Base-by-base conservation (phyloP, 75 land plant species). In the Selaginella tamariscina region DNA sequence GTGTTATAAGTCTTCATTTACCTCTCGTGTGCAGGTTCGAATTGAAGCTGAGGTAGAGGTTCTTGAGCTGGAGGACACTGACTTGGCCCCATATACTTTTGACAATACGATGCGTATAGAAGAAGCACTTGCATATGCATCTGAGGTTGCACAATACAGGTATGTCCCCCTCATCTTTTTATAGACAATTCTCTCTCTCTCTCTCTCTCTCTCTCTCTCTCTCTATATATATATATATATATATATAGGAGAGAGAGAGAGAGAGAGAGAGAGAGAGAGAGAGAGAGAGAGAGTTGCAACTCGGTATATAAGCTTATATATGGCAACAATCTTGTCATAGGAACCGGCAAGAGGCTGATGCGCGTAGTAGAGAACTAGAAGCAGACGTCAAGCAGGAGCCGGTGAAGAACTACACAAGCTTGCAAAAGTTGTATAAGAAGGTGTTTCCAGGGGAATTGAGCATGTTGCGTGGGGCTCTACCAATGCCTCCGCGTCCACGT, bases 21-120 rank as follows among this genome's bases (percentile, higher is more conserved):
- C 15, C 5, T 39, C 15, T 39, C 49, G 15, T 63, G 13, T 28
- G 56, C 73, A 74, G 76, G 76, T 74, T 2, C 76, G 76, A 20
- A 74, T 74, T 31, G 31, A 57, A 49, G 76, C 76, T 30, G 76
- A 74, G 33, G 76, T 74, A 57, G 72, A 74, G 24, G 76, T 74
- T 21, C 31, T 74, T n/a, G 76, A 74, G 76, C 55, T 74, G 23
- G 76, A 74, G 55, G 66, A 69, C 31, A 20, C 76, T 2, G 73
- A 54, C 13, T 33, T 69, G 66, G 76, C 76, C 31, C 76, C 76
- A 27, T 69, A 74, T 33, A 74, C 72, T 2, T 69, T 69, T 74
- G 76, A 74, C 72, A 55, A 74, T 33, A 69, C 76, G 27, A 56
- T 74, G n/a, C 71, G 76, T 0, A 30, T 32, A 56, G 76, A 69